A percentile compares a stretch with the other conserved stretches of the same genome.
Conservation (phyloP, 2,329 filamentous ascomycete genomes). For the Cylindrodendrum hubeiense region DNA sequence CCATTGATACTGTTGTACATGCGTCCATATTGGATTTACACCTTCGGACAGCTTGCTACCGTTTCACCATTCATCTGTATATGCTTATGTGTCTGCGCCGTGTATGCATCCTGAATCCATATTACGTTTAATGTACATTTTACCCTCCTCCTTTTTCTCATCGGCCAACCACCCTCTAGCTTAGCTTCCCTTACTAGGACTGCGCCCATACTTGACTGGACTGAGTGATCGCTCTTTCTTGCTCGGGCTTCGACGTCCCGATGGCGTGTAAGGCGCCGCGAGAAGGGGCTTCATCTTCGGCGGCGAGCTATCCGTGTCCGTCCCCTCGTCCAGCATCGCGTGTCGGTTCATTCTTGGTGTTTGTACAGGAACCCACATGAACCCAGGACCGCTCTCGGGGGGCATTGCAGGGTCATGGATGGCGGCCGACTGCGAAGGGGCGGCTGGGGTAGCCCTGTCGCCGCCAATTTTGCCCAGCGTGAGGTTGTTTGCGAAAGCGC, state of each 20-base stretch:
- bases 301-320: slow-evolving; percentile 66
- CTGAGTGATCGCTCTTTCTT: slow-evolving; percentile 64
- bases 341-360: slow-evolving; percentile 60
- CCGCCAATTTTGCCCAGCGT: slow-evolving; percentile 54
- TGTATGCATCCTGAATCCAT: slow-evolving; percentile 33
- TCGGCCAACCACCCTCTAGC: slow-evolving; percentile 17
- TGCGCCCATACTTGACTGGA: slow-evolving; percentile 59
- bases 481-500: slow-evolving; percentile 64
- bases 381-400: slow-evolving; percentile 54
- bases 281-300: slow-evolving; percentile 56
- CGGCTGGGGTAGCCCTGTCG: slow-evolving; percentile 40
- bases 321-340: slow-evolving; percentile 58
- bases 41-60: neutral
- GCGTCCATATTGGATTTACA: neutral
- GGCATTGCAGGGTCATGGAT: slow-evolving; percentile 42
- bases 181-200: slow-evolving; percentile 50
- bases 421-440: slow-evolving; percentile 39
- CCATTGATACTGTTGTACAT: neutral
- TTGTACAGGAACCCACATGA: slow-evolving; percentile 64
- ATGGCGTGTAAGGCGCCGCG: slow-evolving; percentile 60
- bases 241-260: slow-evolving; percentile 59
- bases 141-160: slow-evolving; percentile 1
- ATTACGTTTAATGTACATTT: slow-evolving; percentile 39
- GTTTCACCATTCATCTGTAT: neutral
- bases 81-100: slow-evolving; percentile 10